Evolutionary conservation across 306 rosid species (phyloP).

Genomic region (Lathyrus oleraceus): DNA sequence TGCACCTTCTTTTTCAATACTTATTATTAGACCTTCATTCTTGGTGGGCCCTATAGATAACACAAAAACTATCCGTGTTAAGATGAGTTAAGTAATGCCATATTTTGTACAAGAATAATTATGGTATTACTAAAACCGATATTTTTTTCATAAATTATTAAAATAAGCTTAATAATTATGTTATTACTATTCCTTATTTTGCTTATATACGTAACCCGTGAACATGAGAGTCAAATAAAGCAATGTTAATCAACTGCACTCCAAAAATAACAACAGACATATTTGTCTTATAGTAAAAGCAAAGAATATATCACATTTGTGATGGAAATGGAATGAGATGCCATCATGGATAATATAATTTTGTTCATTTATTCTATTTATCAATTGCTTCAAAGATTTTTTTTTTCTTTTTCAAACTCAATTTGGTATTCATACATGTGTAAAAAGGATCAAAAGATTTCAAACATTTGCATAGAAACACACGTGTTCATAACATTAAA

Average conservation of each 20-base stretch:
- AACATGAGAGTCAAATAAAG: background rate
- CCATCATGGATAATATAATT: background rate
- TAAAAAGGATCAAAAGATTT: background rate
- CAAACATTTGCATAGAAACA: background rate
- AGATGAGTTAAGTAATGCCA: background rate
- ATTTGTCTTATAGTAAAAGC: background rate
- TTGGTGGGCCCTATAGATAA: too few species aligned
- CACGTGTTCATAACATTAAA: background rate
- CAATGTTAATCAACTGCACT: background rate
- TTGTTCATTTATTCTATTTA: background rate
- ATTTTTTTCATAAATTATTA: background rate
- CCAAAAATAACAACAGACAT: background rate
- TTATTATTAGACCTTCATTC: too few species aligned
- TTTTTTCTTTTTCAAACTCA: slow-evolving; percentile 24
- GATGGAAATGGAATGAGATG: slow-evolving; percentile 15
- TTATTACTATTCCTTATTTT: background rate
- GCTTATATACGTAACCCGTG: background rate
- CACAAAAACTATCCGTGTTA: too few species aligned
- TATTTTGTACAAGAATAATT: background rate
- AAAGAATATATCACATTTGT: background rate
- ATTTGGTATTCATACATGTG: background rate
- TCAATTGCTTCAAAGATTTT: background rate
- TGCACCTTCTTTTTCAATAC: too few species aligned
- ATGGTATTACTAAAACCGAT: too few species aligned
- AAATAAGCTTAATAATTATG: background rate